Percentiles rank a stretch among this genome's conserved stretches.
Evolutionary conservation across 169 alveolate genomes (phyloP).

Genomic region (Plasmodium berghei): DNA sequence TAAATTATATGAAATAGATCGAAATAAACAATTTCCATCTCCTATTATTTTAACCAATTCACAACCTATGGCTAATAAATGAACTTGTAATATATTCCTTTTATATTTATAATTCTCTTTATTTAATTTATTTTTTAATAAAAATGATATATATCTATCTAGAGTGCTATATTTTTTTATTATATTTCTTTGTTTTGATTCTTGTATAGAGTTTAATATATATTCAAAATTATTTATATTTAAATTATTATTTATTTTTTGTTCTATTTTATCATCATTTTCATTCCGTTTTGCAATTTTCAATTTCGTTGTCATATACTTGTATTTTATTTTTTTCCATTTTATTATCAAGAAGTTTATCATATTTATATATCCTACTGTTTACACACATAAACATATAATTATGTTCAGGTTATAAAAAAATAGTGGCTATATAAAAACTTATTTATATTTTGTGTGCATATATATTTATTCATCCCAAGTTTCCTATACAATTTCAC

Average conservation of each 20-base stretch:
- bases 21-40: slow-evolving; percentile 84
- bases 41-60: slow-evolving; percentile 63
- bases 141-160: slow-evolving; percentile 64
- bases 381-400: background rate
- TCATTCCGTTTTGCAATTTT: slow-evolving; percentile 19
- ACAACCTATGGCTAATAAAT: slow-evolving; percentile 77
- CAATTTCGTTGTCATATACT: slow-evolving; percentile 27
- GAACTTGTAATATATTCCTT: slow-evolving; percentile 69
- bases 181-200: slow-evolving; percentile 12
- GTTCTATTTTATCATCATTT: slow-evolving; percentile 50
- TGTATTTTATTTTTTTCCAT: slow-evolving; percentile 9
- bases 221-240: slow-evolving; percentile 28
- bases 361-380: background rate
- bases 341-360: slow-evolving; percentile 5
- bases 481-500: too few species aligned
- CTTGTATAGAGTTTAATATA: slow-evolving; percentile 12
- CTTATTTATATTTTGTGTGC: too few species aligned
- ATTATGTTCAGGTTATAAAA: too few species aligned
- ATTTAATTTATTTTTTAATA: slow-evolving; percentile 8
- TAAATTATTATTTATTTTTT: slow-evolving; percentile 12
- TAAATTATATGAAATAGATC: slow-evolving; percentile 80
- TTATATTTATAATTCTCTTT: slow-evolving; percentile 15
- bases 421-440: too few species aligned
- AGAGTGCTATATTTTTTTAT: slow-evolving; percentile 28
- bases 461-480: too few species aligned